Evolutionary conservation across 164 flowering plant species (phyloP).

Genomic region (Aristolochia contorta): DNA sequence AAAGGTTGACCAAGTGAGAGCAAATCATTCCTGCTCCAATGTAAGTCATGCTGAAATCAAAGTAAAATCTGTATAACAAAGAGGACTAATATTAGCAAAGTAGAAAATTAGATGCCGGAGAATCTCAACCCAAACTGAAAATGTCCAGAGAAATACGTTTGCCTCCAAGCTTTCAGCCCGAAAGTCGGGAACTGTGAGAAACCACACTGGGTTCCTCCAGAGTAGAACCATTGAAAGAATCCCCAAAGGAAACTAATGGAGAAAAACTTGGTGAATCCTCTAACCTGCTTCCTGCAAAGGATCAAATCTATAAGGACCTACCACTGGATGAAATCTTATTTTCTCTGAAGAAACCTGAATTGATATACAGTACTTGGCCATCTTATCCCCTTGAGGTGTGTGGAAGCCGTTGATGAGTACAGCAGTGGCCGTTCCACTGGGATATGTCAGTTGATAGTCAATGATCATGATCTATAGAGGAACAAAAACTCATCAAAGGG

Average conservation of each 20-base stretch:
- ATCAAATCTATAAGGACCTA: background rate
- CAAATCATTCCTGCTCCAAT: constrained; percentile 93
- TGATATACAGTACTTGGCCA: constrained; percentile 33
- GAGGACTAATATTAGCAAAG: background rate
- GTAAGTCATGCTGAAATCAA: constrained; percentile 73
- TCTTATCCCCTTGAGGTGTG: constrained; percentile 51
- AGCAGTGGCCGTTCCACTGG: constrained; percentile 70
- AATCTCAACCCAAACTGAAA: background rate
- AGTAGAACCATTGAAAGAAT: constrained; percentile 26
- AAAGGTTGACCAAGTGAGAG: constrained; percentile 75
- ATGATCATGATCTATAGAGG: constrained; percentile 44
- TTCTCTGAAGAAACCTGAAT: background rate
- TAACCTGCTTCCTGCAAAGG: constrained; percentile 18
- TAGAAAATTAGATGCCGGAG: background rate
- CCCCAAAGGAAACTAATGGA: constrained; percentile 21
- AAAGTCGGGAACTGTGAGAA: constrained; percentile 18
- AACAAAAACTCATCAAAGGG: background rate
- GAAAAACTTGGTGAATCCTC: constrained; percentile 16
- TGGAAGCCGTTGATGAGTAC: constrained; percentile 62
- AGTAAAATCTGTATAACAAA: constrained; percentile 52
- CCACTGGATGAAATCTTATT: no score
- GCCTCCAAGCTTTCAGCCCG: constrained; percentile 18
- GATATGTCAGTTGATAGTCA: constrained; percentile 54
- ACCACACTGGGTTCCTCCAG: constrained; percentile 21
- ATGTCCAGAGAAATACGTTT: background rate